phyloP scores from a whole-genome alignment of 1,139 yeast genomes.

The Meyerozyma carpophila region DNA sequence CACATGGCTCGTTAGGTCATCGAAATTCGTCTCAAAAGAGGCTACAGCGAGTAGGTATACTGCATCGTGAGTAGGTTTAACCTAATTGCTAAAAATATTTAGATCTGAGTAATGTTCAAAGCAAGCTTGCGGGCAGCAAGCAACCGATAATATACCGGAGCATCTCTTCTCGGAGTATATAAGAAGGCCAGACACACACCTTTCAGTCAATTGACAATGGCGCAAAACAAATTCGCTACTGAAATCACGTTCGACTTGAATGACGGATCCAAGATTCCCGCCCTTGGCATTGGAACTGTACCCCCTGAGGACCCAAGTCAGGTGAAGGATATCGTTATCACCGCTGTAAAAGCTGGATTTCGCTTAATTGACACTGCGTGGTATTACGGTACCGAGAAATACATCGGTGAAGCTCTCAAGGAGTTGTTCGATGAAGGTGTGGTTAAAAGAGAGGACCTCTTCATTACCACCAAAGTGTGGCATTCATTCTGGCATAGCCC shows the following conservation, averaged over 20 bases:
- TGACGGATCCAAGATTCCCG: slow-evolving; percentile 6
- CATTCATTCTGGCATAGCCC: slow-evolving; percentile 33
- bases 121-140: too few species aligned
- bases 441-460: slow-evolving; percentile 51
- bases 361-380: slow-evolving; percentile 41
- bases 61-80: too few species aligned
- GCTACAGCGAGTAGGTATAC: too few species aligned
- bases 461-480: slow-evolving; percentile 62
- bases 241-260: slow-evolving; percentile 17
- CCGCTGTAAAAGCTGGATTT: slow-evolving; percentile 38
- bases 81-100: too few species aligned
- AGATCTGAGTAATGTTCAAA: too few species aligned
- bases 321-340: slow-evolving; percentile 31
- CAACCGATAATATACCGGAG: too few species aligned
- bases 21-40: too few species aligned
- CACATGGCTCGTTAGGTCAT: too few species aligned
- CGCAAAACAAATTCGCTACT: slow-evolving; percentile 12
- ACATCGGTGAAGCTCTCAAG: slow-evolving; percentile 46
- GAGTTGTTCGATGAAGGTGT: slow-evolving; percentile 43
- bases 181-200: not conserved
- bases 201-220: not conserved
- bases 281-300: slow-evolving; percentile 6
- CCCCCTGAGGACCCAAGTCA: slow-evolving; percentile 28
- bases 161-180: not conserved
- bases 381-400: slow-evolving; percentile 47